A percentile compares a stretch with the other conserved stretches of the same genome.
These are phyloP conservation scores for Colletotrichum cereale DNA, from an alignment of 2,329 filamentous ascomycete genomes.

Conservation along the genomic window DNA sequence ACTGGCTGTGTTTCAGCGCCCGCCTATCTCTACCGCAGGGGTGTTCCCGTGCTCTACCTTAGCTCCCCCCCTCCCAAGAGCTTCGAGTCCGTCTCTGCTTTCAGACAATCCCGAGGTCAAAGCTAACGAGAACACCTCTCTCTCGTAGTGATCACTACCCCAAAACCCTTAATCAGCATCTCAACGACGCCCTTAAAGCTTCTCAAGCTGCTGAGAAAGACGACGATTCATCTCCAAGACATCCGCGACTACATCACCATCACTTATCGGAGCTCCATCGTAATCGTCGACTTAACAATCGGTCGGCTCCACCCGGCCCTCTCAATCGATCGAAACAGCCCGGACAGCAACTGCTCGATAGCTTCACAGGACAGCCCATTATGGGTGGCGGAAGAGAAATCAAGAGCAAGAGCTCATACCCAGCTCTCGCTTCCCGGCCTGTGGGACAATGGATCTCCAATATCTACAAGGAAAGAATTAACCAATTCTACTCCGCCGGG, in stretches of 20 bases:
- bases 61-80: slow-evolving; percentile 35
- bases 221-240: slow-evolving; percentile 2
- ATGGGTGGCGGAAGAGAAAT: slow-evolving; percentile 65
- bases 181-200: slow-evolving; percentile 31
- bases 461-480: slow-evolving; percentile 87
- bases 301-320: slow-evolving; percentile 49
- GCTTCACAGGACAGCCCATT: slow-evolving; percentile 42
- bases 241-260: slow-evolving; percentile 14
- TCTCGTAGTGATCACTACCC: slow-evolving; percentile 13
- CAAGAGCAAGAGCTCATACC: slow-evolving; percentile 63
- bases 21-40: slow-evolving; percentile 30
- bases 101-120: slow-evolving; percentile 21
- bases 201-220: slow-evolving; percentile 17
- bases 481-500: slow-evolving; percentile 82
- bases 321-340: slow-evolving; percentile 33
- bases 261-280: slow-evolving; percentile 33
- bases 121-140: slow-evolving; percentile 30
- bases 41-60: slow-evolving; percentile 40
- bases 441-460: slow-evolving; percentile 84
- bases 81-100: slow-evolving; percentile 38
- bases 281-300: slow-evolving; percentile 47
- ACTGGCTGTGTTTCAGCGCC: slow-evolving; percentile 36
- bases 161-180: slow-evolving; percentile 32
- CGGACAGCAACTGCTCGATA: slow-evolving; percentile 15
- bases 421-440: slow-evolving; percentile 63